These are phyloP conservation scores for Juglanconis oblonga DNA, from an alignment of 2,329 filamentous ascomycete genomes.

Conservation along the genomic window DNA sequence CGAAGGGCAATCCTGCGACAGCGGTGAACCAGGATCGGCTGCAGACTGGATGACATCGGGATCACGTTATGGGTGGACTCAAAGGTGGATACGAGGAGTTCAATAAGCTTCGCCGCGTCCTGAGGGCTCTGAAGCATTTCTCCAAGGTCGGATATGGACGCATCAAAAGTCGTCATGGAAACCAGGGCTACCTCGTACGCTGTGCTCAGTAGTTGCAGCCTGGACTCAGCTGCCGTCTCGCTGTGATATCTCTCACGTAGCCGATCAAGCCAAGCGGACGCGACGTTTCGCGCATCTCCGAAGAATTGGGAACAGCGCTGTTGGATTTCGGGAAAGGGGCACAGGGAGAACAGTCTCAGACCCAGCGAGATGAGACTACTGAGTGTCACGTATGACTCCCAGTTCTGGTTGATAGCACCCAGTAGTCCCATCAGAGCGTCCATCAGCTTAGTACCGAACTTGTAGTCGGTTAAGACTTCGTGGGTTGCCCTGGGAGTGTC, in stretches of 20 bases:
- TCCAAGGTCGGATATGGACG: no score
- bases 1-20: conserved; percentile 26
- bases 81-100: no score
- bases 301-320: no score
- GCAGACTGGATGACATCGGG: no score
- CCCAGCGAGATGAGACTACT: conserved; percentile 37
- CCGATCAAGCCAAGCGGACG: conserved; percentile 27
- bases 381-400: conserved; percentile 44
- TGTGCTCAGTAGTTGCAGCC: no score
- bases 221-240: conserved; percentile 18
- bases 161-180: no score
- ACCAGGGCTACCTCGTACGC: no score
- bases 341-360: conserved; percentile 41
- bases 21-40: conserved; percentile 22
- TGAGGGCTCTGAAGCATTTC: no score
- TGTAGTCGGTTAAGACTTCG: conserved; percentile 28
- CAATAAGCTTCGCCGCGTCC: no score
- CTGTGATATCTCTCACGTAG: conserved; percentile 37
- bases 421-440: conserved; percentile 29
- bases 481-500: conserved; percentile 33
- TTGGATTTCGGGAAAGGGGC: conserved; percentile 21
- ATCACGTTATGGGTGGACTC: no score
- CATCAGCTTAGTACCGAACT: conserved; percentile 33
- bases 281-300: conserved; percentile 31
- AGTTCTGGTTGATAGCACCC: conserved; percentile 43